A percentile compares a stretch with the other conserved stretches of the same genome.
Conservation (phyloP, 768 basidiomycete genomes). For the Galerina sulciceps region DNA sequence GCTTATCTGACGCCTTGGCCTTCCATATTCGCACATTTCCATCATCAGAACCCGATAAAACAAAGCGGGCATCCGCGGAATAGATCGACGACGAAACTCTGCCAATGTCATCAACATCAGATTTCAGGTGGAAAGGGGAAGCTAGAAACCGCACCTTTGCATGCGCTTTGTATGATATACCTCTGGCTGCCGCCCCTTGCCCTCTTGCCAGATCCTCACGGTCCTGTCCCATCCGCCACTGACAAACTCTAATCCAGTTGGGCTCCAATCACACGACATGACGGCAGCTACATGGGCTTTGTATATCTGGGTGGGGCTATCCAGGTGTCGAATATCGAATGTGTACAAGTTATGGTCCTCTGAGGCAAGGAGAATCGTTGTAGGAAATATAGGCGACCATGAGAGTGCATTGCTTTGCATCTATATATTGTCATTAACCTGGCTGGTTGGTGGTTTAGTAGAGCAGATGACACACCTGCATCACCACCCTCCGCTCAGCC, state of each 20-base stretch:
- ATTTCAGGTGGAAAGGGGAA: neutral
- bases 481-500: slow-evolving; percentile 88
- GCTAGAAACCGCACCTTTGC: slow-evolving; percentile 70
- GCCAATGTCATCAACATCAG: neutral
- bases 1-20: slow-evolving; percentile 87
- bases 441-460: neutral
- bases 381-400: slow-evolving; percentile 97
- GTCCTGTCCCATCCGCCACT: slow-evolving; percentile 97
- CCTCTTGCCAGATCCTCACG: slow-evolving; percentile 90
- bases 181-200: slow-evolving; percentile 79
- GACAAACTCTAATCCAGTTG: slow-evolving; percentile 94
- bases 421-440: slow-evolving; percentile 33
- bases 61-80: slow-evolving; percentile 89
- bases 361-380: slow-evolving; percentile 89
- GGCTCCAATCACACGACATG: slow-evolving; percentile 97
- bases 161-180: slow-evolving; percentile 99
- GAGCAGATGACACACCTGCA: slow-evolving; percentile 66
- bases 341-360: slow-evolving; percentile 99
- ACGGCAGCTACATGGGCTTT: slow-evolving; percentile 97
- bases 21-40: slow-evolving; percentile 97
- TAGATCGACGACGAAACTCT: slow-evolving; percentile 90
- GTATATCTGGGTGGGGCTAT: slow-evolving; percentile 88
- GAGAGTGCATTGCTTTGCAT: slow-evolving; percentile 90
- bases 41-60: slow-evolving; percentile 91
- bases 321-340: slow-evolving; percentile 89